Evolutionary conservation across 805 yeast genomes (phyloP).

Genomic region (Clavispora asparagi): DNA sequence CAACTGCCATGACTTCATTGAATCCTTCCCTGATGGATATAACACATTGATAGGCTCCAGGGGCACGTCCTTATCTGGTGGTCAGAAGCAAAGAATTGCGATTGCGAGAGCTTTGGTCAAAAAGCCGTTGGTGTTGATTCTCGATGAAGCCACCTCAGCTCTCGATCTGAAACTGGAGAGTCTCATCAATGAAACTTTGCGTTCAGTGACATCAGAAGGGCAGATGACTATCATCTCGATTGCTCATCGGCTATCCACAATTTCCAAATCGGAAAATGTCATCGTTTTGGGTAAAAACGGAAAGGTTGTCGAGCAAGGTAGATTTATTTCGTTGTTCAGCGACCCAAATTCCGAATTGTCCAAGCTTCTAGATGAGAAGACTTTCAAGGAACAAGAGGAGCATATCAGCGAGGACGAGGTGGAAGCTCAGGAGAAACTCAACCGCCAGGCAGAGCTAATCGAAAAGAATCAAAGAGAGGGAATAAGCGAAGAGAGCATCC

Average conservation of each 20-base stretch:
- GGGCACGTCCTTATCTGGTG: conserved; percentile 62
- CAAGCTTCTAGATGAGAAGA: conserved; percentile 34
- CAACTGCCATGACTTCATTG: conserved; percentile 53
- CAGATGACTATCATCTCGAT: conserved; percentile 40
- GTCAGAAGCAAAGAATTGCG: conserved; percentile 74
- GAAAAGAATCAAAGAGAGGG: conserved; percentile 14
- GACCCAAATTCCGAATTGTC: conserved; percentile 38
- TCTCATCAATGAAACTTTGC: conserved; percentile 37
- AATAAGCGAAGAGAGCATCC: conserved; percentile 18
- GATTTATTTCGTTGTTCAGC: conserved; percentile 36
- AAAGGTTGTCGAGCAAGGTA: conserved; percentile 35
- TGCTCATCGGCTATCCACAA: conserved; percentile 42
- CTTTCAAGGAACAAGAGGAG: conserved; percentile 16
- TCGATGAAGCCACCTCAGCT: conserved; percentile 70
- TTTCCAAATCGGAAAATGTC: conserved; percentile 40
- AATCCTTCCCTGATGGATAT: conserved; percentile 54
- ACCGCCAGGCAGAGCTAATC: conserved; percentile 21
- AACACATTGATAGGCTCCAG: conserved; percentile 52
- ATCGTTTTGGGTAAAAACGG: conserved; percentile 40
- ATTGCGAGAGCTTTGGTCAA: conserved; percentile 71
- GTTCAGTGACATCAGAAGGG: conserved; percentile 31
- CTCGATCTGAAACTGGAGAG: conserved; percentile 50
- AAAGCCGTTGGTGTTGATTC: conserved; percentile 55
- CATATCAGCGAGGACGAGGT: conserved; percentile 19
- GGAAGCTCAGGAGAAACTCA: conserved; percentile 21